Conservation (phyloP, 2,329 filamentous ascomycete species). For the Pseudocercospora eumusae region DNA sequence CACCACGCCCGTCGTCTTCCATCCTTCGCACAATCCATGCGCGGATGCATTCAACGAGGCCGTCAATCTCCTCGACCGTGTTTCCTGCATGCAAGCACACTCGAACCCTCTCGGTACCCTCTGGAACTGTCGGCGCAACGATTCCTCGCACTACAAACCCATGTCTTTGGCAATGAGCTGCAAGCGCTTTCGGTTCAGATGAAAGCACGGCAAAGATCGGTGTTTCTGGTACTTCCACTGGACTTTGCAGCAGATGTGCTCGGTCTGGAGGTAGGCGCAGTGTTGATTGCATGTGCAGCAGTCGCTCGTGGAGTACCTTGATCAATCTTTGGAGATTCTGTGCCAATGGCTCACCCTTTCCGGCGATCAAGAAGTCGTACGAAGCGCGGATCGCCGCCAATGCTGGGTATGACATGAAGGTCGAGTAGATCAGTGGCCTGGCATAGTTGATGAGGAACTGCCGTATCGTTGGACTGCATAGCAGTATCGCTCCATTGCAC, state of each 20-base stretch:
- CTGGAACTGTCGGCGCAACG: constrained; percentile 67
- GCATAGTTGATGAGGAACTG: constrained; percentile 74
- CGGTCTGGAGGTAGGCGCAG: constrained; percentile 34
- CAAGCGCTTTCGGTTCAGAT: constrained; percentile 58
- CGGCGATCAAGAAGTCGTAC: constrained; percentile 59
- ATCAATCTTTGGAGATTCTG: constrained; percentile 53
- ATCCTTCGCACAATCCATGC: constrained; percentile 48
- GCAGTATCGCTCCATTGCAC: constrained; percentile 65
- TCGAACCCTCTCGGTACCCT: constrained; percentile 63
- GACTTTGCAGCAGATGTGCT: constrained; percentile 35
- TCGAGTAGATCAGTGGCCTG: constrained; percentile 73
- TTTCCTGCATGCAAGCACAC: constrained; percentile 71
- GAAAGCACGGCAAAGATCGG: constrained; percentile 68
- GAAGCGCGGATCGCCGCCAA: constrained; percentile 60
- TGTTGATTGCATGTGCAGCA: constrained; percentile 44
- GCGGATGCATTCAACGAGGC: constrained; percentile 52
- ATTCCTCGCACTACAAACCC: constrained; percentile 66
- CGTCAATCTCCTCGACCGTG: constrained; percentile 58
- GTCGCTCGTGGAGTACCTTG: constrained; percentile 47
- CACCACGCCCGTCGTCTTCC: constrained; percentile 5
- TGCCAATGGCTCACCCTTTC: constrained; percentile 49
- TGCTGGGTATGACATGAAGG: constrained; percentile 64
- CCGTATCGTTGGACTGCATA: constrained; percentile 62
- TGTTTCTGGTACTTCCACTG: constrained; percentile 50
- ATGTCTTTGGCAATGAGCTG: constrained; percentile 59